Evolutionary conservation across 345 rosid genomes (phyloP).

Genomic region (Turritis glabra): DNA sequence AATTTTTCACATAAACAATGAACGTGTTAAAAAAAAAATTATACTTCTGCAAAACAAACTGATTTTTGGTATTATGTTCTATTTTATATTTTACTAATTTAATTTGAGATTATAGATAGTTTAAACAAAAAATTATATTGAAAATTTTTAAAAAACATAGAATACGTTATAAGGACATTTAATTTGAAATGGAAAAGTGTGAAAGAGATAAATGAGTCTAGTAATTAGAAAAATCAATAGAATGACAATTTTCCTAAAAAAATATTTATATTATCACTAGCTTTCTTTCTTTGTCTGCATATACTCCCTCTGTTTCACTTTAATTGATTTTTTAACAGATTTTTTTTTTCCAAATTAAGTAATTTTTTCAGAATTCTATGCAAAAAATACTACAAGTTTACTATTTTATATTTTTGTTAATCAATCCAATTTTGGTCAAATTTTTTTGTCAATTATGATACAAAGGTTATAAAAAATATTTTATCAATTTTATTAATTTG

Average conservation of each 20-base stretch:
- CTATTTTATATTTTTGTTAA: too few relatives aligned
- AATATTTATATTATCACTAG: not conserved
- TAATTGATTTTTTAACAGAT: too few relatives aligned
- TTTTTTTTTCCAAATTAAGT: too few relatives aligned
- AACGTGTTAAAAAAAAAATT: not conserved
- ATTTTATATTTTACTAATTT: not conserved
- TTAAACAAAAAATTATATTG: not conserved
- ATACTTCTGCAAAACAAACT: not conserved
- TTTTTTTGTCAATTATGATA: too few relatives aligned
- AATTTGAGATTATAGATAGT: not conserved
- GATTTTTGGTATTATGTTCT: not conserved
- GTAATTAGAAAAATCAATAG: not conserved
- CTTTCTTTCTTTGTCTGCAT: too few relatives aligned
- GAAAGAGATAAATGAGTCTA: not conserved
- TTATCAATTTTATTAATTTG: too few relatives aligned
- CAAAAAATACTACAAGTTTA: too few relatives aligned
- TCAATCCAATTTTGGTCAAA: too few relatives aligned
- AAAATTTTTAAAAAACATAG: not conserved
- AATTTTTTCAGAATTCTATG: too few relatives aligned
- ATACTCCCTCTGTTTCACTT: too few relatives aligned
- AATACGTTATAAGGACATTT: too few relatives aligned
- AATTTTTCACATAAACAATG: not conserved
- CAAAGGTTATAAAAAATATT: too few relatives aligned
- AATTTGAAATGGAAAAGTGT: not conserved
- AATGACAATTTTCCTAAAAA: not conserved